These are phyloP conservation scores for Suillus cothurnatus DNA, from an alignment of 768 basidiomycete genomes.

Conservation along the genomic window DNA sequence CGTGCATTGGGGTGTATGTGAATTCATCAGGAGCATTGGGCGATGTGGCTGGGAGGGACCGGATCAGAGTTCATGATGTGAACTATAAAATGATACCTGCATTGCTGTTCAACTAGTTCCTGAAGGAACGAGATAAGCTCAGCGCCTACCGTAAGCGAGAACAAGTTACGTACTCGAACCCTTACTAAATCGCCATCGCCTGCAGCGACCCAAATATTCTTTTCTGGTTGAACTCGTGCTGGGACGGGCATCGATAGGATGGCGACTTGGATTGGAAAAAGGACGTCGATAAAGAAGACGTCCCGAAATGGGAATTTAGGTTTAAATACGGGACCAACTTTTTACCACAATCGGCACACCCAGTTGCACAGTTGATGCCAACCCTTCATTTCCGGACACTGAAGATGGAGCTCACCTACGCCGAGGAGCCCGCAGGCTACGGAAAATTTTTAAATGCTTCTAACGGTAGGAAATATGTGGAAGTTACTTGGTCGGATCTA, in stretches of 20 bases:
- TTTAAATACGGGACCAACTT: slow-evolving; percentile 9
- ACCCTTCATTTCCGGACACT: slow-evolving; percentile 7
- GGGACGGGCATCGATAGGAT: slow-evolving; percentile 34
- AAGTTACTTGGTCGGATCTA: slow-evolving; percentile 24
- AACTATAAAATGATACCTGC: slow-evolving; percentile 42
- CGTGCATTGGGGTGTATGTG: slow-evolving; percentile 92
- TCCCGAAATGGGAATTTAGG: slow-evolving; percentile 30
- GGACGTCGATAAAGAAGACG: slow-evolving; percentile 14
- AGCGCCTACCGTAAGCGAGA: slow-evolving; percentile 2
- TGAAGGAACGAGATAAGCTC: slow-evolving; percentile 25
- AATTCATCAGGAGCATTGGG: slow-evolving; percentile 70
- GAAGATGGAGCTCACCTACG: background rate
- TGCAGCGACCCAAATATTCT: slow-evolving; percentile 93
- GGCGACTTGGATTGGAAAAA: slow-evolving; percentile 19
- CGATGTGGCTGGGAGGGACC: slow-evolving; percentile 49
- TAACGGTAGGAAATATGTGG: background rate
- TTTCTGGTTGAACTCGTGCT: slow-evolving; percentile 26
- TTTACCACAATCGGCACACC: slow-evolving; percentile 17
- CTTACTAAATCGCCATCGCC: slow-evolving; percentile 85
- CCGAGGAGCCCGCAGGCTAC: slow-evolving; percentile 6
- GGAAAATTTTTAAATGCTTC: slow-evolving; percentile 3
- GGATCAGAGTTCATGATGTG: slow-evolving; percentile 35
- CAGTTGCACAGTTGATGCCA: slow-evolving; percentile 3
- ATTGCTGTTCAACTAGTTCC: slow-evolving; percentile 61
- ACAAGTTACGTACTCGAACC: slow-evolving; percentile 58